A percentile compares a stretch with the other conserved stretches of the same genome.
phyloP scores from a whole-genome alignment of 2,329 filamentous ascomycete species.

The Penicillium brevicompactum region DNA sequence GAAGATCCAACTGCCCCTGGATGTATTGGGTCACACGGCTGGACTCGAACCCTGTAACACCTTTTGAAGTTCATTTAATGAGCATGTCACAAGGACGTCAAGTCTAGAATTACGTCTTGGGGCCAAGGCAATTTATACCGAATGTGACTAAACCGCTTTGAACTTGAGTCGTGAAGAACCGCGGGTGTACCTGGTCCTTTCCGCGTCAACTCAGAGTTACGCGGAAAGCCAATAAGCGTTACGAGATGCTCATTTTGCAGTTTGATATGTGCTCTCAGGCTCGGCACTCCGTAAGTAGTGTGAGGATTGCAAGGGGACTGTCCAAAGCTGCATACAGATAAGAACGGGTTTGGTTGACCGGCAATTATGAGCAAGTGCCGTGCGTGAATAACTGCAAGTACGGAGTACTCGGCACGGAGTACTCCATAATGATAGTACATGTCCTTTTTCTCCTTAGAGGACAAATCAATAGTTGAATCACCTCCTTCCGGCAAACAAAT shows the following conservation, averaged over 20 bases:
- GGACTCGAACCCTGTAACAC: neutral
- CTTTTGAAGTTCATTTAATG: neutral
- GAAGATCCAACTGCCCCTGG: neutral
- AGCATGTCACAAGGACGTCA: neutral
- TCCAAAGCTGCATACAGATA: too few species aligned
- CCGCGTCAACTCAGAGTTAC: neutral
- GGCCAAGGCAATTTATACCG: neutral
- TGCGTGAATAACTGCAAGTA: too few species aligned
- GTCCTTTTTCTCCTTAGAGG: neutral
- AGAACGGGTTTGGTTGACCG: neutral
- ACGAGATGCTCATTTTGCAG: too few species aligned
- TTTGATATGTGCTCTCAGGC: too few species aligned
- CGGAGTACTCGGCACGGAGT: too few species aligned
- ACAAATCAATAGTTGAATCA: neutral
- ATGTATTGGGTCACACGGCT: neutral
- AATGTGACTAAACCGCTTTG: neutral
- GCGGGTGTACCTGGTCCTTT: neutral
- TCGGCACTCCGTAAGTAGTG: too few species aligned
- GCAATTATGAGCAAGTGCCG: too few species aligned
- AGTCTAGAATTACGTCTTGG: neutral
- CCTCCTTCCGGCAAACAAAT: neutral
- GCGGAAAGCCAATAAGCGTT: neutral
- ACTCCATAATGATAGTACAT: too few species aligned
- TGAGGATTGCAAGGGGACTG: too few species aligned
- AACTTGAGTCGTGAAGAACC: neutral